Conservation (phyloP, 2,329 filamentous ascomycete species). For the Didymella exigua region DNA sequence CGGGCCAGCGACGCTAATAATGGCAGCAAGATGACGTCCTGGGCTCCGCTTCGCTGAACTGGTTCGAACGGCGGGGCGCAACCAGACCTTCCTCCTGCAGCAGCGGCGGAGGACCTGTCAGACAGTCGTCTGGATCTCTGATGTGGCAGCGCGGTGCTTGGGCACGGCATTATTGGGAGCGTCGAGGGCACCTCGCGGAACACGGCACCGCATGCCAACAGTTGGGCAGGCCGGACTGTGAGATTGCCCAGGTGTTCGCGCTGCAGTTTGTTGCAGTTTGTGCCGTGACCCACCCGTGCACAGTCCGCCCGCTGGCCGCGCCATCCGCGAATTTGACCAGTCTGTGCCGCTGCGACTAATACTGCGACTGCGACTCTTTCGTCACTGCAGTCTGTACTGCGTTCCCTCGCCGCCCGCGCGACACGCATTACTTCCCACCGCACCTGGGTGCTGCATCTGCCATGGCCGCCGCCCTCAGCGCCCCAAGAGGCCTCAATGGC, state of each 20-base stretch:
- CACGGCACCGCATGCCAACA: constrained; percentile 5
- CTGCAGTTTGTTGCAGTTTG: not conserved
- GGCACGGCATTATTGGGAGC: not conserved
- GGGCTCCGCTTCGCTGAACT: not conserved
- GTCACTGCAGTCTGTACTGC: not conserved
- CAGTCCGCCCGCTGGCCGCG: not conserved
- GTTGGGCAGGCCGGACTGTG: not conserved
- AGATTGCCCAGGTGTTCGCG: constrained; percentile 1
- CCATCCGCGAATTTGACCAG: constrained; percentile 13
- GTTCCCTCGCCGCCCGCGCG: constrained; percentile 5
- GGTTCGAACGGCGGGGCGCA: constrained; percentile 13
- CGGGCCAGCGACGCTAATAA: not conserved
- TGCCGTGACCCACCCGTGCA: constrained; percentile 9
- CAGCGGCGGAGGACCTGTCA: not conserved
- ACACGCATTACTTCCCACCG: constrained; percentile 4
- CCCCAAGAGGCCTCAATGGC: constrained; percentile 37
- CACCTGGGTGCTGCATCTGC: constrained; percentile 23
- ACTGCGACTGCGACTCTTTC: not conserved
- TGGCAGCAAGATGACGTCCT: constrained; percentile 9
- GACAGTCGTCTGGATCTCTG: not conserved
- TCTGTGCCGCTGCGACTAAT: constrained; percentile 4
- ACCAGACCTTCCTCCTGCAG: not conserved
- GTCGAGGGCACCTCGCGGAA: not conserved
- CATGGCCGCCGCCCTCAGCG: constrained; percentile 41
- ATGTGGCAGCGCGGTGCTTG: not conserved